phyloP scores from a whole-genome alignment of 2,329 filamentous ascomycete genomes.

The Fusarium sp. region DNA sequence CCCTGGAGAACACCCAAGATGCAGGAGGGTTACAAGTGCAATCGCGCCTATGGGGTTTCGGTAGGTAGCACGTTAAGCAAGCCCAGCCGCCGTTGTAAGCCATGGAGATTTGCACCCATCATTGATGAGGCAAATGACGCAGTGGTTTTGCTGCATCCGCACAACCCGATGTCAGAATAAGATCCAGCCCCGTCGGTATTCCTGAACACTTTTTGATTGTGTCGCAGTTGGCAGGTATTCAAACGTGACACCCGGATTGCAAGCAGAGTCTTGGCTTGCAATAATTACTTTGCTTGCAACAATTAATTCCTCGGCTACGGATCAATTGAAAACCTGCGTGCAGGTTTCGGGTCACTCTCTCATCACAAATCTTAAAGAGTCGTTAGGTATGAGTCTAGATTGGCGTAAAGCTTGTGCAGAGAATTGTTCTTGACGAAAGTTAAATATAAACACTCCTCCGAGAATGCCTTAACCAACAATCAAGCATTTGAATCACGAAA shows the following conservation, averaged over 20 bases:
- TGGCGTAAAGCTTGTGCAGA: not conserved
- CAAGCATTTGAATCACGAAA: constrained; percentile 30
- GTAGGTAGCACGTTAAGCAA: constrained; percentile 4
- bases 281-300: not conserved
- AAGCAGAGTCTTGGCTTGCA: constrained; percentile 2
- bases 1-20: constrained; percentile 3
- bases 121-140: constrained; percentile 22
- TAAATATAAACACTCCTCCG: not conserved
- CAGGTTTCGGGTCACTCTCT: not conserved
- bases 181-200: not conserved
- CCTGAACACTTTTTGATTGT: not conserved
- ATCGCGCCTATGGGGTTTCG: not conserved
- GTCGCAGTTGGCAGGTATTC: not conserved
- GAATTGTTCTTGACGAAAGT: not conserved
- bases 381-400: not conserved
- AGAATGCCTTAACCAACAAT: constrained; percentile 1
- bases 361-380: not conserved
- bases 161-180: not conserved
- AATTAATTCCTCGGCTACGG: constrained; percentile 6
- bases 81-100: constrained; percentile 22
- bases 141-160: constrained; percentile 8
- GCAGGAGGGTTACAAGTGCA: constrained; percentile 6
- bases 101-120: constrained; percentile 2
- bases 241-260: not conserved
- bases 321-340: not conserved